Evolutionary conservation across 2,329 filamentous ascomycete species (phyloP), one percentile per base, ranked within the genome.

Genomic region (Zelopaecilomyces penicillatus): DNA sequence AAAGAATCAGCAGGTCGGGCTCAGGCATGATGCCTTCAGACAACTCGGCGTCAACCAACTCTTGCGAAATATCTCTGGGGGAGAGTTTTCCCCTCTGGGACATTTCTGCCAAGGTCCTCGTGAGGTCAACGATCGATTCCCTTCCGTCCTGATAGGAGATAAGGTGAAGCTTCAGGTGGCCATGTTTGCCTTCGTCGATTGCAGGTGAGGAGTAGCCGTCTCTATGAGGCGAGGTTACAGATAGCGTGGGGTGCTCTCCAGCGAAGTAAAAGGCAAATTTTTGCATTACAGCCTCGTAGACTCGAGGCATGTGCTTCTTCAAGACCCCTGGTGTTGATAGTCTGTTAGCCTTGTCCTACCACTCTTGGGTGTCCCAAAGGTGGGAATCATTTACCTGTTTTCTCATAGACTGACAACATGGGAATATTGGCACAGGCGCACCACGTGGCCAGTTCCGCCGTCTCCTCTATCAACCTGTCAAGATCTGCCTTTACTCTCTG

Each of bases 71-170:
- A 60, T 98, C 90, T 30, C 80, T 73, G 1, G 87, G 77, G 2
- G 79, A 78, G 10, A 98, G 75, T 65, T 95, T 96, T 47, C 82
- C 82, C 54, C 83, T 82, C 64, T 97, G 93, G 5, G 88, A 86
- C 93, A 98, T 97, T 60, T 95, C 87, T 5, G 91, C 80, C 26
- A 98, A 74, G 1, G 94, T 97, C 59, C 90, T 88, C 36, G 93
- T 98, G 38, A 98, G 76, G 64, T 98, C 93, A 35, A 98, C 90
- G 50, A 98, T 79, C 4, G 91, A 96, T 58, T 95, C 88, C 44
- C 91, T 81, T 40, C 93, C 91, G 56, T 98, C 93, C 45, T 91
- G 85, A 33, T 82, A 80, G 10, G 88, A 95, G 41, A 98, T 78
- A 34, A 98, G 78, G 46, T 95, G 78, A 12, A 97, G 63, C 28